A percentile compares a stretch with the other conserved stretches of the same genome.
Conservation (phyloP, 176 grass and related monocot species). For the Typha latifolia region DNA sequence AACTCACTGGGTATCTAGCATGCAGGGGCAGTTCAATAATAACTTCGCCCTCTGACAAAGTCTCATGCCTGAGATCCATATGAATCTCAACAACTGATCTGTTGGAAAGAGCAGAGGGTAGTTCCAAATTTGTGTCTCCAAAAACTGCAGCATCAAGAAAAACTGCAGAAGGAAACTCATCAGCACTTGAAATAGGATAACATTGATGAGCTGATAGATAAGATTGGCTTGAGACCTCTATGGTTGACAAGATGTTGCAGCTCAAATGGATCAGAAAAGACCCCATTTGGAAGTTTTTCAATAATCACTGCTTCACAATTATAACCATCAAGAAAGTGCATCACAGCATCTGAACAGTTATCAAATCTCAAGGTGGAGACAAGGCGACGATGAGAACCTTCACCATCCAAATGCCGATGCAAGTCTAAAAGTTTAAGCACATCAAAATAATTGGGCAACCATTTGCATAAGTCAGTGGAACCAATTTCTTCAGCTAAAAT, state of each 20-base stretch:
- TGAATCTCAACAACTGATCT: constrained; percentile 71
- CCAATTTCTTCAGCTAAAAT: constrained; percentile 18
- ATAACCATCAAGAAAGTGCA: constrained; percentile 31
- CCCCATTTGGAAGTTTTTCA: constrained; percentile 53
- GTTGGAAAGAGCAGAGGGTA: constrained; percentile 72
- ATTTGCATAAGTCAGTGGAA: constrained; percentile 30
- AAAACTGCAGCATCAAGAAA: constrained; percentile 58
- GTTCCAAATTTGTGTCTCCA: constrained; percentile 80
- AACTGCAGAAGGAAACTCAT: constrained; percentile 34
- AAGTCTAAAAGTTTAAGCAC: constrained; percentile 24
- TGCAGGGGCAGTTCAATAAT: constrained; percentile 62
- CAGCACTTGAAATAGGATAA: not conserved
- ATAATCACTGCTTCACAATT: constrained; percentile 53
- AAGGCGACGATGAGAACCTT: constrained; percentile 76
- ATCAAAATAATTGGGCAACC: constrained; percentile 11
- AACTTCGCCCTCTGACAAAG: constrained; percentile 24
- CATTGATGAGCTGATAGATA: not conserved
- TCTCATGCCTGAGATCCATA: constrained; percentile 24
- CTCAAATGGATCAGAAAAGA: constrained; percentile 92
- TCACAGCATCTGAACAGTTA: constrained; percentile 20
- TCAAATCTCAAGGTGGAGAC: constrained; percentile 46
- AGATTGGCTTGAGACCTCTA: constrained; percentile 32
- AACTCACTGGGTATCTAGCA: constrained; percentile 80
- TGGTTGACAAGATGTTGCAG: constrained; percentile 61
- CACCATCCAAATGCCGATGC: constrained; percentile 39